Evolutionary conservation across 2,329 filamentous ascomycete genomes (phyloP).

Genomic region (Aphanoascus verrucosus): DNA sequence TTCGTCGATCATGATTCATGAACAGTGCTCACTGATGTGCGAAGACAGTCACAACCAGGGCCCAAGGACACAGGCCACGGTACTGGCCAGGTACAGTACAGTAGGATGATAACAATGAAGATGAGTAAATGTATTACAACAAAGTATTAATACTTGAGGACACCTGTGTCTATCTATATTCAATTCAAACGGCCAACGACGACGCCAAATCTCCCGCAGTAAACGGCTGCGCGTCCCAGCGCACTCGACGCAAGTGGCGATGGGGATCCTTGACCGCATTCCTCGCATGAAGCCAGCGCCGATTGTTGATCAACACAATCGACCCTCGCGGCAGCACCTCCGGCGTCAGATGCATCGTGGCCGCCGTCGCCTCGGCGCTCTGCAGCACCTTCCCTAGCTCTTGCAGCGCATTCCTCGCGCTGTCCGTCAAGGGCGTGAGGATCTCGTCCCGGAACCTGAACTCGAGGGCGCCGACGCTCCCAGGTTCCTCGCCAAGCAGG

Average conservation of each 20-base stretch:
- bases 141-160: too few relatives aligned
- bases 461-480: slow-evolving; percentile 15
- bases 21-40: too few relatives aligned
- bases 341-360: slow-evolving; percentile 20
- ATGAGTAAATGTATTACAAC: too few relatives aligned
- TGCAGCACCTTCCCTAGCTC: slow-evolving; percentile 23
- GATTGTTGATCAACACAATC: slow-evolving; percentile 30
- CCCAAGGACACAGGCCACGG: too few relatives aligned
- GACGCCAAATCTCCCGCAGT: neutral
- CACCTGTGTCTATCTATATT: neutral
- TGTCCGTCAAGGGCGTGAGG: slow-evolving; percentile 19
- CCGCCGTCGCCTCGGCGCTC: slow-evolving; percentile 11
- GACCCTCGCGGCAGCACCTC: slow-evolving; percentile 22
- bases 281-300: slow-evolving; percentile 30
- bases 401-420: slow-evolving; percentile 22
- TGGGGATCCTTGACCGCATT: slow-evolving; percentile 27
- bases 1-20: too few relatives aligned
- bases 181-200: neutral
- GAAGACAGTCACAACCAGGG: too few relatives aligned
- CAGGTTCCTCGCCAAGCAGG: slow-evolving; percentile 16
- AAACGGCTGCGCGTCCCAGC: slow-evolving; percentile 27
- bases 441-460: slow-evolving; percentile 26
- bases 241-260: slow-evolving; percentile 28
- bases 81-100: too few relatives aligned
- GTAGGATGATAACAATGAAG: too few relatives aligned